Percentiles rank a stretch among this genome's conserved stretches.
phyloP scores from a whole-genome alignment of 495 filamentous ascomycete genomes.

The Aspergillus panamensis region DNA sequence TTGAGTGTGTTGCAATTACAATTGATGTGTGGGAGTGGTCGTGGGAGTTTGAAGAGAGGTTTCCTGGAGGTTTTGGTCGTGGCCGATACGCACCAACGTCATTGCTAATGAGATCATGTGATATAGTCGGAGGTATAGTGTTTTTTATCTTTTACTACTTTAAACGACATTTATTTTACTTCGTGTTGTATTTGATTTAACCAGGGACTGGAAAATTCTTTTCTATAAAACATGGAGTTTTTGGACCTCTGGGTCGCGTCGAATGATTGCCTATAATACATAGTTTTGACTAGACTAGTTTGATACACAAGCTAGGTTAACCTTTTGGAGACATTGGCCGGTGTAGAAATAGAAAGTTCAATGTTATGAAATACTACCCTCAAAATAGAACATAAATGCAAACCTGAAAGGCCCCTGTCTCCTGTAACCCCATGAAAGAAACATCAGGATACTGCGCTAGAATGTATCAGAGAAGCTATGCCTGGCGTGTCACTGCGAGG shows the following conservation, averaged over 20 bases:
- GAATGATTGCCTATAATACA: no score
- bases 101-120: constrained; percentile 14
- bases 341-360: not conserved
- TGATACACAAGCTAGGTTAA: no score
- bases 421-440: not conserved
- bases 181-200: no score
- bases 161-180: no score
- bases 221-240: no score
- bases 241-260: no score
- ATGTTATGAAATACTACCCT: not conserved
- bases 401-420: not conserved
- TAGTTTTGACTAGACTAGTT: no score
- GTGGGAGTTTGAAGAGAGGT: not conserved
- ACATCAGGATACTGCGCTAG: not conserved
- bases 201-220: no score
- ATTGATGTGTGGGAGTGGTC: not conserved
- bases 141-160: no score
- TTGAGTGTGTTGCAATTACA: not conserved
- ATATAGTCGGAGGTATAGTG: not conserved
- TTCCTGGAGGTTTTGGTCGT: not conserved
- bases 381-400: not conserved
- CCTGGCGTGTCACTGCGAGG: not conserved
- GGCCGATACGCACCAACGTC: constrained; percentile 7
- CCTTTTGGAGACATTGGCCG: no score
- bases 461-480: not conserved